Percentiles rank a stretch among this genome's conserved stretches.
These are phyloP conservation scores for Solanum tarapatanum DNA, from an alignment of 257 asterid genomes.

Conservation along the genomic window DNA sequence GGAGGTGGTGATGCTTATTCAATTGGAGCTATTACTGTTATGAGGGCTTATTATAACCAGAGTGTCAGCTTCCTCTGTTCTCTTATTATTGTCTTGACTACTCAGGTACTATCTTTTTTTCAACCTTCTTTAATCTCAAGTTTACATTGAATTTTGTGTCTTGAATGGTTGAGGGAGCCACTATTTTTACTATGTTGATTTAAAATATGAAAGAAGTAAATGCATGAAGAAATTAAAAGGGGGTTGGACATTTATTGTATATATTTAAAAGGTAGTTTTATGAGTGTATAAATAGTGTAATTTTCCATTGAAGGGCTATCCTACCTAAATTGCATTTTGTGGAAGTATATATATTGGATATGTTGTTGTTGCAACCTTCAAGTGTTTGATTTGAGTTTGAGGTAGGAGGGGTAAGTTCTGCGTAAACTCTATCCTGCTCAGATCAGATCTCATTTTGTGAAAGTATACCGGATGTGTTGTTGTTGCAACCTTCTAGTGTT, in stretches of 20 bases:
- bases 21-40: slow-evolving; percentile 95
- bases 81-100: slow-evolving; percentile 71
- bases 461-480: neutral
- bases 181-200: neutral
- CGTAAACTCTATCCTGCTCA: neutral
- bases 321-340: too few species aligned
- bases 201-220: neutral
- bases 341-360: too few species aligned
- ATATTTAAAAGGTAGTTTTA: neutral
- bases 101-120: slow-evolving; percentile 47
- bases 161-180: neutral
- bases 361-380: neutral
- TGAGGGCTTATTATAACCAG: slow-evolving; percentile 92
- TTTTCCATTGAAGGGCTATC: neutral
- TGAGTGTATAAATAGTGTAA: neutral
- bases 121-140: neutral
- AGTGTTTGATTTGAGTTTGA: neutral
- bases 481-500: neutral
- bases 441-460: neutral
- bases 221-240: neutral
- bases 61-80: slow-evolving; percentile 60
- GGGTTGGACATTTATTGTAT: neutral
- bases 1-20: slow-evolving; percentile 99
- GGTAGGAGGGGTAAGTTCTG: neutral
- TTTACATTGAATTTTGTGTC: neutral